Percentiles rank a stretch among this genome's conserved stretches.
Evolutionary conservation across 1,284 basidiomycete genomes (phyloP).

Genomic region (Vanrija sp.): DNA sequence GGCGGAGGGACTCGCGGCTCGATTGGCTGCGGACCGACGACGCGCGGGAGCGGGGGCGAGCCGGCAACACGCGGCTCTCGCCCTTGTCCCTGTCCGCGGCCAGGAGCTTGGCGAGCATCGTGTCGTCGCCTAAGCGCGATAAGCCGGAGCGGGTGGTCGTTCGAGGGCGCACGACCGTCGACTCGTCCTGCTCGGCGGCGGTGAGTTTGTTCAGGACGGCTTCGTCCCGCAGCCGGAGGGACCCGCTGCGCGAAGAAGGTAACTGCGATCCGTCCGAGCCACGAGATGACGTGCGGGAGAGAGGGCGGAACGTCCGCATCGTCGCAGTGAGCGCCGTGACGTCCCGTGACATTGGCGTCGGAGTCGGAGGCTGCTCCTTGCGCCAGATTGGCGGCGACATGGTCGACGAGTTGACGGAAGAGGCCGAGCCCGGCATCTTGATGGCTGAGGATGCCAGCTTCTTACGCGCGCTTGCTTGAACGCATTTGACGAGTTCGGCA

Average conservation of each 20-base stretch:
- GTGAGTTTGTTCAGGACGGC: background rate
- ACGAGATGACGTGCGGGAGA: background rate
- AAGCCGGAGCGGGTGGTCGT: too few species aligned
- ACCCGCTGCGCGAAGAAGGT: too few species aligned
- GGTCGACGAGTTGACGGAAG: conserved; percentile 3
- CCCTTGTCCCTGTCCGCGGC: background rate
- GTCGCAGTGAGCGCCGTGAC: background rate
- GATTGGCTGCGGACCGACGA: too few species aligned
- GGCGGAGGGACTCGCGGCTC: too few species aligned
- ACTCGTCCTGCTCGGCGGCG: background rate
- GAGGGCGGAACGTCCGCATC: background rate
- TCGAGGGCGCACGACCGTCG: background rate
- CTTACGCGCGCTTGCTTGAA: conserved; percentile 19
- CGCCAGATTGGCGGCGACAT: conserved; percentile 5
- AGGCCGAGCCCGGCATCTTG: conserved; percentile 7
- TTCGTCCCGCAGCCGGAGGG: background rate
- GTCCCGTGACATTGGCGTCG: conserved; percentile 18
- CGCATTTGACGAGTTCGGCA: conserved; percentile 18
- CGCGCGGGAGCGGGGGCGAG: too few species aligned
- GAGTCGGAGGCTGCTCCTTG: conserved; percentile 20
- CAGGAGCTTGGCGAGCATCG: conserved; percentile 10
- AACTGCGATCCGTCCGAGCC: background rate
- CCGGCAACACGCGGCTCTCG: background rate
- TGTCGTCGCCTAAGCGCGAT: conserved; percentile 1
- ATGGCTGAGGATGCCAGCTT: conserved; percentile 8